Percentiles rank a stretch among this genome's conserved stretches.
These are phyloP conservation scores for Arabis alpina DNA, from an alignment of 345 rosid genomes.

Conservation along the genomic window DNA sequence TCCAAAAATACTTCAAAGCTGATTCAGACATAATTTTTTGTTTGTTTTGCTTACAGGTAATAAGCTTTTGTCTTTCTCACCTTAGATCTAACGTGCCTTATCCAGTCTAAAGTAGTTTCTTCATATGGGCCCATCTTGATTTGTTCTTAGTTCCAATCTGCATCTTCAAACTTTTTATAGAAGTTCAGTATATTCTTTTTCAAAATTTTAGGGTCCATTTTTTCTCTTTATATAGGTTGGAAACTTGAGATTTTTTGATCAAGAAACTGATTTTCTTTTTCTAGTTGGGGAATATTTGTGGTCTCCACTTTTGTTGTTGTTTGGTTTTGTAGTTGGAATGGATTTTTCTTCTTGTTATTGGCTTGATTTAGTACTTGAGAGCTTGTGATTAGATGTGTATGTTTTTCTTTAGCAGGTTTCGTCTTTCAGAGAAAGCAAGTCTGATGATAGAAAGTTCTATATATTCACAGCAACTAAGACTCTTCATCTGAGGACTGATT, in stretches of 20 bases:
- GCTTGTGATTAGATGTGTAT: slow-evolving; percentile 31
- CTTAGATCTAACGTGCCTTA: slow-evolving; percentile 38
- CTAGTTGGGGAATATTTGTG: slow-evolving; percentile 15
- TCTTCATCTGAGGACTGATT: slow-evolving; percentile 88
- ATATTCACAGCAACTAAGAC: slow-evolving; percentile 97
- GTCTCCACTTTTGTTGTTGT: slow-evolving; percentile 1
- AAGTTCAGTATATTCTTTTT: slow-evolving; percentile 28
- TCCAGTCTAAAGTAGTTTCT: slow-evolving; percentile 30
- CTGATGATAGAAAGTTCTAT: slow-evolving; percentile 87
- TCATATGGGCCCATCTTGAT: slow-evolving; percentile 43
- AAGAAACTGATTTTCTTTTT: slow-evolving; percentile 11
- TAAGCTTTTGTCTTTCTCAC: slow-evolving; percentile 29
- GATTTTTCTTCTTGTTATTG: not conserved
- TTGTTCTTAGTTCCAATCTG: slow-evolving; percentile 33
- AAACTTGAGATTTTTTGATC: slow-evolving; percentile 23
- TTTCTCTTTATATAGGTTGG: slow-evolving; percentile 18
- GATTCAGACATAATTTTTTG: slow-evolving; percentile 16
- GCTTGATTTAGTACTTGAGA: slow-evolving; percentile 10
- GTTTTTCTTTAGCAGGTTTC: slow-evolving; percentile 69
- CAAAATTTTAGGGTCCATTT: not conserved
- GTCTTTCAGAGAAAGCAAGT: slow-evolving; percentile 96
- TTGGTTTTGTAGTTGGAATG: slow-evolving; percentile 17
- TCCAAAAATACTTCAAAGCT: slow-evolving; percentile 33
- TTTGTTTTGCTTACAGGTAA: slow-evolving; percentile 27
- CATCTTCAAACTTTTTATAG: slow-evolving; percentile 14